Base-by-base conservation (phyloP, 768 basidiomycete genomes). In the Lenzites betulinus region DNA sequence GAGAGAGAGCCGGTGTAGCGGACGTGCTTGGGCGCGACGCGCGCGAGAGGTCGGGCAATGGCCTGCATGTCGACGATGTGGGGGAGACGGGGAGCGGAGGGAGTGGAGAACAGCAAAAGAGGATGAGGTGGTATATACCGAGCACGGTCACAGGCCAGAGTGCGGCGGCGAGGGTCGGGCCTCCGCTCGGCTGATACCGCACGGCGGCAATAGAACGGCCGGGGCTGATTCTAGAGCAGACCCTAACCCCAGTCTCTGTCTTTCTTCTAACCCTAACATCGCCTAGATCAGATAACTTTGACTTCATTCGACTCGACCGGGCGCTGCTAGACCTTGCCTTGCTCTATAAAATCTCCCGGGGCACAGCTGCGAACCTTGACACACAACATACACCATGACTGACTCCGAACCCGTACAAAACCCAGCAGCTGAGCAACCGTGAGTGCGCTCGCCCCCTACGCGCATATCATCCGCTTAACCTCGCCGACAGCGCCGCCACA, bases 1-100 rank as follows among this genome's bases (percentile, higher is more conserved):
- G 92, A 94, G 58, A 87, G 59, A 69, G 81, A 68, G 51, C 80
- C 75, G 67, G 67, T 62, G 53, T 68, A 64, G 56, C 74, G 74
- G 56, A 75, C 64, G 66, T 75, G 71, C 66, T 77, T 72, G 56
- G 77, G 75, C 48, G 79, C 73, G 51, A 83, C 82, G 73, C 87
- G 85, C 56, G 79, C 74, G 64, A 83, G 64, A 62, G 80, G 68
- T 51, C 73, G 74, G 60, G 70, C 56, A 52, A 74, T 69, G 69
- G 81, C 75, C 70, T 78, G 73, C 77, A 76, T 84, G 73, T 67
- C 69, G 64, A 66, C 64, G 69, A 42, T 50, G 44, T 42, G 66
- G 68, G 51, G 65, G 7, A 12, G 46, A 42, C 68, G 55, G 51
- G 60, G 61, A 71, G 70, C 20, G 62, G 56, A 58, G 62, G 64